Evolutionary conservation across 2,329 filamentous ascomycete species (phyloP).

Genomic region (Calonectria naviculata): DNA sequence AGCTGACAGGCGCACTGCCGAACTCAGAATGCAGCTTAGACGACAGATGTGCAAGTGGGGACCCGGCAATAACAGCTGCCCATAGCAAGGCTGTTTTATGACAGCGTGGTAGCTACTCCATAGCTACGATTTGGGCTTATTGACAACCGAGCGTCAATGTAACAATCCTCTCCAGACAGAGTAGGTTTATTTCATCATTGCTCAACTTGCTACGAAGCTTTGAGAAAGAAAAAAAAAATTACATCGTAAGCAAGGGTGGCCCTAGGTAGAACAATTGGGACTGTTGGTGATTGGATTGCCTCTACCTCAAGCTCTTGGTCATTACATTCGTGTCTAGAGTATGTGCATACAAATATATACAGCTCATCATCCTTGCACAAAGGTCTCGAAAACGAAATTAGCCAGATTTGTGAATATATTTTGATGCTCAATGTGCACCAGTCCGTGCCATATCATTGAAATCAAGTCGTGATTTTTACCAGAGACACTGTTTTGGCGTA

Average conservation of each 20-base stretch:
- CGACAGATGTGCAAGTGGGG: not conserved
- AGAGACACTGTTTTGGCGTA: no score
- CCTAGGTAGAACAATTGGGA: not conserved
- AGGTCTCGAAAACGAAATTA: not conserved
- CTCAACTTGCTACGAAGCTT: not conserved
- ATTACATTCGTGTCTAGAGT: no score
- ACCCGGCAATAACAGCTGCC: not conserved
- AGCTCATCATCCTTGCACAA: not conserved
- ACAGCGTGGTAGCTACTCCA: not conserved
- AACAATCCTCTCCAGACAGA: not conserved
- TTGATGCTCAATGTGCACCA: not conserved
- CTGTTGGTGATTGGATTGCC: not conserved
- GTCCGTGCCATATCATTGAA: not conserved
- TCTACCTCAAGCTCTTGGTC: not conserved
- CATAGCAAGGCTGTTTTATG: not conserved
- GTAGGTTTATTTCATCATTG: not conserved
- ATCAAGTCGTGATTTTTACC: not conserved
- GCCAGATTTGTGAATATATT: not conserved
- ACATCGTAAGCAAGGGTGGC: no score
- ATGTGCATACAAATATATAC: not conserved
- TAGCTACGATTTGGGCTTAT: not conserved
- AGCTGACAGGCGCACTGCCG: not conserved
- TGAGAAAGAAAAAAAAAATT: not conserved
- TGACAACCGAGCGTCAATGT: not conserved
- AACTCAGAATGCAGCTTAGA: not conserved